Evolutionary conservation across 140 eudicot species (phyloP), one percentile per base, ranked within the genome.

Genomic region (Bidens hawaiensis): DNA sequence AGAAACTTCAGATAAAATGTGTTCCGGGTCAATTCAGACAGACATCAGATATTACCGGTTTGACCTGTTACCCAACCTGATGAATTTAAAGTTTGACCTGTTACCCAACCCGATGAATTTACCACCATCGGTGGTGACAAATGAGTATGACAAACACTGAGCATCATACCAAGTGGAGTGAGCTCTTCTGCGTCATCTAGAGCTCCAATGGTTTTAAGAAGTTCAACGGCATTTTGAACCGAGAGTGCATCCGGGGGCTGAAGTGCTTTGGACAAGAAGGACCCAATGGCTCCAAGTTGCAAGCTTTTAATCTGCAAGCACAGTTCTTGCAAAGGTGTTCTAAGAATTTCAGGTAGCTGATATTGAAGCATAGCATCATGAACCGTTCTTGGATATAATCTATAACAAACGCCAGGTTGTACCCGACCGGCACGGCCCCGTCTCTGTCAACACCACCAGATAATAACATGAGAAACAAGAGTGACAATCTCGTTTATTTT

Each of bases 221-320:
- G 99, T 69, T 93, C 95, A 80, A 93, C 75, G 3, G 99, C 99
- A 70, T 93, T 93, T 53, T 85, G 87, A 22, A 88, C 99, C 8
- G 99, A 78, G 65, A 85, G 95, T 16, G 96, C 62, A 80, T 88
- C 96, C 10, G 99, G 99, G 14, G 99, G 95, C 73, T 93, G 96
- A 64, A 93, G 91, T 53, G 99, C 95, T 83, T 76, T 88, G 16
- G 93, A 72, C 65, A 93, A 67, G 64, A 93, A 93, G 6, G 83
- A 46, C 16, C 75, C 90, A 53, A 93, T 72, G 28, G 75, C 75
- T 24, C 99, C 99, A 72, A 88, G 94, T 71, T 88, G 88, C 79
- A 93, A 70, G 74, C 95, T 88, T 81, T 93, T 93, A 58, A 93
- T 93, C 70, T 88, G 90, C 74, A 93, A 78, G 60, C 96, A 93